phyloP scores from a whole-genome alignment of 1,284 basidiomycete genomes.

The Cutaneotrichosporon daszewskae region DNA sequence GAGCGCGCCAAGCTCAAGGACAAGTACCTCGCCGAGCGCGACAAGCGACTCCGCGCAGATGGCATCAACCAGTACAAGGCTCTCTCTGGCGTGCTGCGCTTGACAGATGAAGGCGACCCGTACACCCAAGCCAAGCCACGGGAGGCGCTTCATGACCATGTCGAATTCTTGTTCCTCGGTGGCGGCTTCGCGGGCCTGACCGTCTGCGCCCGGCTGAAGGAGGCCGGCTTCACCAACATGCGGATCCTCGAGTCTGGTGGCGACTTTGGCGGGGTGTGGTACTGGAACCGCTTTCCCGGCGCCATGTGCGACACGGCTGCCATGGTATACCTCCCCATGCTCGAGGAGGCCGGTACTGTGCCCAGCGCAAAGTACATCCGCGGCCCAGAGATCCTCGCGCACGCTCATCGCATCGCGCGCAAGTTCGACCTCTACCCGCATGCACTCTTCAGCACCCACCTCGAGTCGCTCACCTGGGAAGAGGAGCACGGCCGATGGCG shows the following conservation, averaged over 20 bases:
- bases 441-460: constrained; percentile 14
- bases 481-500: constrained; percentile 6
- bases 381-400: constrained; percentile 14
- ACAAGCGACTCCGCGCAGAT: constrained; percentile 9
- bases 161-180: constrained; percentile 12
- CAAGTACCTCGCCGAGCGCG: constrained; percentile 10
- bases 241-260: constrained; percentile 14
- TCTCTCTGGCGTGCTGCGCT: constrained; percentile 2
- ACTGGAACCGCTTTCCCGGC: constrained; percentile 19
- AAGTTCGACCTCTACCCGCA: constrained; percentile 11
- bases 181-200: constrained; percentile 13
- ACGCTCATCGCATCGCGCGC: constrained; percentile 10
- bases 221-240: constrained; percentile 3
- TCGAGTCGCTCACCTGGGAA: constrained; percentile 9
- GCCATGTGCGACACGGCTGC: constrained; percentile 18
- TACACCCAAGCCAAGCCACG: constrained; percentile 9
- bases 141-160: constrained; percentile 13
- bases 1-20: constrained; percentile 8
- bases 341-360: constrained; percentile 11
- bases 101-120: constrained; percentile 10
- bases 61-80: constrained; percentile 7
- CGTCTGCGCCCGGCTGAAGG: constrained; percentile 11
- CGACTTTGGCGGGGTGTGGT: constrained; percentile 19
- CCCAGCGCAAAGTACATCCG: constrained; percentile 11
- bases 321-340: constrained; percentile 14